Percentiles rank a stretch among this genome's conserved stretches.
Conservation (phyloP, 805 yeast species). For the Suhomyces faveliae region DNA sequence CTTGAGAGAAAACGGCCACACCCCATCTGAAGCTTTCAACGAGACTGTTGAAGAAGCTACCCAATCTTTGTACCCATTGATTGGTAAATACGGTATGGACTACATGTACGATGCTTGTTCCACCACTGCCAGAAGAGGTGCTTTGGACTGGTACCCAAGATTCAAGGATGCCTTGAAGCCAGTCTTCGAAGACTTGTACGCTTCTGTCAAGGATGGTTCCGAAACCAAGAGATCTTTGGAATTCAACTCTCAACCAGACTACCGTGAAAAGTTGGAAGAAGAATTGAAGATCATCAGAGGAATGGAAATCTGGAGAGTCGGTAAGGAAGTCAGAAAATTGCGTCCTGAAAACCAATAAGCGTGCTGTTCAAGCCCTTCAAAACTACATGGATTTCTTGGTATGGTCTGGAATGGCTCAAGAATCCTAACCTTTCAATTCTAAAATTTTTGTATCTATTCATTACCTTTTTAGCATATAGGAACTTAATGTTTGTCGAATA, state of each 20-base stretch:
- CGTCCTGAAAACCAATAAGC: slow-evolving; percentile 96
- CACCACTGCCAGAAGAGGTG: slow-evolving; percentile 99
- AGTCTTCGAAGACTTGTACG: slow-evolving; percentile 94
- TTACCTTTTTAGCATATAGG: slow-evolving; percentile 27
- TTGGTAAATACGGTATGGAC: slow-evolving; percentile 99
- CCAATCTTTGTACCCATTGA: slow-evolving; percentile 97
- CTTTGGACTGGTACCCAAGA: slow-evolving; percentile 99
- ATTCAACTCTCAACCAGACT: slow-evolving; percentile 97
- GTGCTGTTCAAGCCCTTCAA: slow-evolving; percentile 2
- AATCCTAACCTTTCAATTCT: slow-evolving; percentile 18
- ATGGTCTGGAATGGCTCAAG: slow-evolving; percentile 43
- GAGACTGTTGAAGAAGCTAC: slow-evolving; percentile 99
- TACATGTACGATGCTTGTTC: slow-evolving; percentile 99
- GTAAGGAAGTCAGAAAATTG: slow-evolving; percentile 99
- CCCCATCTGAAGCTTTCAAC: slow-evolving; percentile 99
- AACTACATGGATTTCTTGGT: slow-evolving; percentile 11
- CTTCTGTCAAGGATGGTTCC: slow-evolving; percentile 90
- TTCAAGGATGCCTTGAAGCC: slow-evolving; percentile 99
- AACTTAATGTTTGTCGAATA: slow-evolving; percentile 45
- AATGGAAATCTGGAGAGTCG: slow-evolving; percentile 99
- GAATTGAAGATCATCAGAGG: slow-evolving; percentile 92
- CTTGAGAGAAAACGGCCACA: slow-evolving; percentile 98
- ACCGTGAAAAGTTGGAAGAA: slow-evolving; percentile 92
- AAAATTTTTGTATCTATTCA: slow-evolving; percentile 10
- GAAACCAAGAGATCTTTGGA: slow-evolving; percentile 98